Evolutionary conservation across 2,329 filamentous ascomycete genomes (phyloP).

Genomic region (Zymoseptoria crescenta): DNA sequence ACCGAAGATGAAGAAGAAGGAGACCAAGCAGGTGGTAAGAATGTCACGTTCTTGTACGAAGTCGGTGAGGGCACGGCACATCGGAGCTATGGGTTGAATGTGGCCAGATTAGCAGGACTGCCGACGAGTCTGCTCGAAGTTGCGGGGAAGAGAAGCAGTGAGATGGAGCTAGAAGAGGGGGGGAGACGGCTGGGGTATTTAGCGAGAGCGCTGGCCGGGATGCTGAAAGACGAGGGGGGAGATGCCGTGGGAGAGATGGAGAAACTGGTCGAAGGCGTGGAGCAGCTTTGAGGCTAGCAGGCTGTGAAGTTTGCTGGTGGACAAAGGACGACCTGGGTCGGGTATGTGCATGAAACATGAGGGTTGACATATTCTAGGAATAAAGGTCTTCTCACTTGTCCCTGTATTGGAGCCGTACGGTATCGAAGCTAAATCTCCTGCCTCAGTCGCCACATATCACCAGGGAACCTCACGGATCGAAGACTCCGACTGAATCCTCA

Average conservation of each 20-base stretch:
- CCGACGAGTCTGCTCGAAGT: conserved; percentile 69
- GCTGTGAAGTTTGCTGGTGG: background rate
- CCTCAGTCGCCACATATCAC: too few species aligned
- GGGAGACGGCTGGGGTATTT: conserved; percentile 49
- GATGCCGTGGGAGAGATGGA: conserved; percentile 28
- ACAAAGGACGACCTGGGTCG: background rate
- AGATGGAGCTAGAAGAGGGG: conserved; percentile 68
- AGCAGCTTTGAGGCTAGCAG: conserved; percentile 32
- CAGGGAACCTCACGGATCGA: too few species aligned
- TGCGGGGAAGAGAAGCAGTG: conserved; percentile 68
- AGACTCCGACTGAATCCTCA: too few species aligned
- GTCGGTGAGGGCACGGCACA: conserved; percentile 86
- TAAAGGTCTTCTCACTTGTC: background rate
- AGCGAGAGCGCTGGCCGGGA: conserved; percentile 13
- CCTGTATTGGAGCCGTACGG: background rate
- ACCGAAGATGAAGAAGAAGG: conserved; percentile 45
- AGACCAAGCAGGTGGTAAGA: conserved; percentile 53
- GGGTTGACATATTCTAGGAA: background rate
- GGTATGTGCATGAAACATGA: background rate
- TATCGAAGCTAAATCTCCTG: background rate
- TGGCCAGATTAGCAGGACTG: conserved; percentile 76
- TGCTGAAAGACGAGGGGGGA: conserved; percentile 14
- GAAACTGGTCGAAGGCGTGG: conserved; percentile 35
- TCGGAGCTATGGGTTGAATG: conserved; percentile 88
- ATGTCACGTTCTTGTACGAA: conserved; percentile 92